These are phyloP conservation scores for Annona cherimola DNA, from an alignment of 164 flowering plant species.

Conservation along the genomic window DNA sequence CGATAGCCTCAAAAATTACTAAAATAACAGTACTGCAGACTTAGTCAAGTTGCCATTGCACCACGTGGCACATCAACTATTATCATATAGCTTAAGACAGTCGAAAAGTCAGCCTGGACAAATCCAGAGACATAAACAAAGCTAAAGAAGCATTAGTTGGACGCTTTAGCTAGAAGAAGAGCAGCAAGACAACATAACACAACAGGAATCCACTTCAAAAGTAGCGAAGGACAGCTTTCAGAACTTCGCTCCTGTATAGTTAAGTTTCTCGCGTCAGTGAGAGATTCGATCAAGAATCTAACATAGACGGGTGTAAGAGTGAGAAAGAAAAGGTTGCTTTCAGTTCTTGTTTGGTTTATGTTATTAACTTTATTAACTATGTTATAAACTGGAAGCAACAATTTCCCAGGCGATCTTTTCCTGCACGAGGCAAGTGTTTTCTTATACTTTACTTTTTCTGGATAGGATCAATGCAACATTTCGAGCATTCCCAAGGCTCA, in stretches of 20 bases:
- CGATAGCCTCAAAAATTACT: background rate
- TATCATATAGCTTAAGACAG: background rate
- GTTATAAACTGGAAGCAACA: slow-evolving; percentile 10
- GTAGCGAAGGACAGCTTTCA: slow-evolving; percentile 6
- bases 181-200: slow-evolving; percentile 2
- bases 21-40: background rate
- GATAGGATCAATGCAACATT: slow-evolving; percentile 1
- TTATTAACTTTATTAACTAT: background rate
- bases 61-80: background rate
- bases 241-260: slow-evolving; percentile 19
- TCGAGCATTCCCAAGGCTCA: slow-evolving; percentile 7
- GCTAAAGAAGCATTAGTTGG: background rate
- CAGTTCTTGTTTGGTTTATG: slow-evolving; percentile 13
- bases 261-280: slow-evolving; percentile 15
- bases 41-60: background rate
- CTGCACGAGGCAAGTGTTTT: slow-evolving; percentile 3
- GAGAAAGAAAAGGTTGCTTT: slow-evolving; percentile 14
- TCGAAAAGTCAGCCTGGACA: background rate
- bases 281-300: slow-evolving; percentile 20
- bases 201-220: slow-evolving; percentile 19
- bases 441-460: slow-evolving; percentile 5
- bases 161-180: background rate
- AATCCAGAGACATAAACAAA: slow-evolving; percentile 7
- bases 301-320: slow-evolving; percentile 17
- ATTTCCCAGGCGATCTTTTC: slow-evolving; percentile 20